Conservation (phyloP, 345 rosid species). For the Sisymbrium irio region DNA sequence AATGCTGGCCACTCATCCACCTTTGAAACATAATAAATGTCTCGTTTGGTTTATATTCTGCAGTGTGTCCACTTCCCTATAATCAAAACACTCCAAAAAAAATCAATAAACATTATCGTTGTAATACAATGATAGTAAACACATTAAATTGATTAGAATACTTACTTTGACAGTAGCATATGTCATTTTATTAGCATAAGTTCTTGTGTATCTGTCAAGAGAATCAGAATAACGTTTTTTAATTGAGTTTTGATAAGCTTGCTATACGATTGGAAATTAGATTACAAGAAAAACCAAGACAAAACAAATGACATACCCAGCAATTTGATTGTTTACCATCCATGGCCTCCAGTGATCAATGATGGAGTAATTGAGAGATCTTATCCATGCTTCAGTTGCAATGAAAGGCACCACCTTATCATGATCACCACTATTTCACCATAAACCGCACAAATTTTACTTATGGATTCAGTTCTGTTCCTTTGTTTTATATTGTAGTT, state of each 20-base stretch:
- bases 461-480: too few species aligned
- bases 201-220: slow-evolving; percentile 50
- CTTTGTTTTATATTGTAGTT: neutral
- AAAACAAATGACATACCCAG: slow-evolving; percentile 18
- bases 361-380: slow-evolving; percentile 47
- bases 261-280: neutral
- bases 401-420: slow-evolving; percentile 43
- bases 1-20: slow-evolving; percentile 25
- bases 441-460: neutral
- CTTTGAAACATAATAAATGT: slow-evolving; percentile 19
- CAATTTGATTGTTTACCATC: slow-evolving; percentile 47
- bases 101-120: neutral
- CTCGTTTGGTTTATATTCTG: slow-evolving; percentile 18
- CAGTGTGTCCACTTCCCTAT: slow-evolving; percentile 36
- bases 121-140: neutral
- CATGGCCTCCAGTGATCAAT: slow-evolving; percentile 60
- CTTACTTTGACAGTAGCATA: slow-evolving; percentile 69
- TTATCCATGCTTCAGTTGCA: slow-evolving; percentile 59
- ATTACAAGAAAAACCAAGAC: neutral
- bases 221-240: neutral
- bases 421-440: slow-evolving; percentile 51
- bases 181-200: slow-evolving; percentile 37
- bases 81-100: neutral
- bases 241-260: neutral
- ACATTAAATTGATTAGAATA: neutral